Conservation (phyloP, 2,329 filamentous ascomycete species). For the Colletotrichum cordylinicola region DNA sequence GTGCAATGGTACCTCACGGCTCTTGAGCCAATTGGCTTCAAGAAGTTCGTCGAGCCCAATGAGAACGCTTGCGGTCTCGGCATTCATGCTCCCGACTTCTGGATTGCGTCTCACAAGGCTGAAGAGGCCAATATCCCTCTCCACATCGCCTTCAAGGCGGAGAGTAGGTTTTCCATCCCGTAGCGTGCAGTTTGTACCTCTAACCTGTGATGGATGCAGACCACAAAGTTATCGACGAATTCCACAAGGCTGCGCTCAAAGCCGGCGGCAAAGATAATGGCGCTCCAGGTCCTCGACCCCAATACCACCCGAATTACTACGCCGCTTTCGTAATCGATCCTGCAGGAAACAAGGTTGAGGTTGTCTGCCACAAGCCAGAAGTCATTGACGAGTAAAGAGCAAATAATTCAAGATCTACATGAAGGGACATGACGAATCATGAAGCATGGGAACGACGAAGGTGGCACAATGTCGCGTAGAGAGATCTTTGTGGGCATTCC, state of each 20-base stretch:
- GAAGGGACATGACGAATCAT: not conserved
- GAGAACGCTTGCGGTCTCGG: constrained; percentile 37
- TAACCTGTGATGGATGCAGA: constrained; percentile 30
- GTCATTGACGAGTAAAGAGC: not conserved
- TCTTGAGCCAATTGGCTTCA: constrained; percentile 42
- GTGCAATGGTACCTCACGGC: constrained; percentile 39
- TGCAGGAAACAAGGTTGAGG: constrained; percentile 58
- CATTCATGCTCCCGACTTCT: constrained; percentile 34
- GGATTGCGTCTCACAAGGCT: constrained; percentile 26
- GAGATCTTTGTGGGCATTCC: no score
- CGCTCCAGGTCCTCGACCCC: constrained; percentile 46
- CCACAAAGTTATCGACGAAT: constrained; percentile 46
- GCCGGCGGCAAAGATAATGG: constrained; percentile 55
- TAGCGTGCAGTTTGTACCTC: accelerated
- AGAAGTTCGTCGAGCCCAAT: constrained; percentile 29
- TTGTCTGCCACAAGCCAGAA: constrained; percentile 33
- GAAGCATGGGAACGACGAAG: not conserved
- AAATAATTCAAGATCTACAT: not conserved
- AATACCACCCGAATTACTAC: constrained; percentile 55
- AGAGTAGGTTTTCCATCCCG: constrained; percentile 26
- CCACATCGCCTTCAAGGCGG: constrained; percentile 37
- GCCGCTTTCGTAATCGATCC: constrained; percentile 56
- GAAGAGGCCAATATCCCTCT: constrained; percentile 23
- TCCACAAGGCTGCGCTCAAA: constrained; percentile 44
- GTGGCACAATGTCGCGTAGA: not conserved